phyloP scores from a whole-genome alignment of 2,329 filamentous ascomycete genomes.

The Mycosphaerelloides madeirae region DNA sequence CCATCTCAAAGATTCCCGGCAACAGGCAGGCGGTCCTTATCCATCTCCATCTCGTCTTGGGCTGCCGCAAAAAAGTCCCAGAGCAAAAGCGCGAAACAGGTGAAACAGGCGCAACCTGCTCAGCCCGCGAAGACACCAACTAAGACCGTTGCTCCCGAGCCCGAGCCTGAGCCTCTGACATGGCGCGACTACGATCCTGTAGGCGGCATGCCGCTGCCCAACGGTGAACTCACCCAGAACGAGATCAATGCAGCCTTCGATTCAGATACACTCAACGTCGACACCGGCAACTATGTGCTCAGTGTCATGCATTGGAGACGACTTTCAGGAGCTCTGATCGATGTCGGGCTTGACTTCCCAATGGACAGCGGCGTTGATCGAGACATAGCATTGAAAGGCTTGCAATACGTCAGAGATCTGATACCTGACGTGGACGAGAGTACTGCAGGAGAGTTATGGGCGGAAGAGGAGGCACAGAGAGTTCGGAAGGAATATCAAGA shows the following conservation, averaged over 20 bases:
- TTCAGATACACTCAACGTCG: slow-evolving; percentile 24
- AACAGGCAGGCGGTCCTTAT: too few relatives aligned
- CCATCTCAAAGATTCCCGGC: too few relatives aligned
- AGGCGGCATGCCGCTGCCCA: slow-evolving; percentile 33
- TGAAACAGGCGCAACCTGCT: too few relatives aligned
- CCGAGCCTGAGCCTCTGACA: slow-evolving; percentile 22
- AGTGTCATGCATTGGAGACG: slow-evolving; percentile 35
- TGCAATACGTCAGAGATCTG: slow-evolving; percentile 31
- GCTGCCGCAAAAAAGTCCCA: too few relatives aligned
- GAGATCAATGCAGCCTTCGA: slow-evolving; percentile 32
- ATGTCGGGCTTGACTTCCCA: slow-evolving; percentile 32
- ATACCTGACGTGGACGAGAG: slow-evolving; percentile 34
- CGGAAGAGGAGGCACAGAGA: slow-evolving; percentile 30
- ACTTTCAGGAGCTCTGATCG: slow-evolving; percentile 35
- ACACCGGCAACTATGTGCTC: slow-evolving; percentile 35
- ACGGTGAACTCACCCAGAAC: slow-evolving; percentile 26
- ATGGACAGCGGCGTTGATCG: slow-evolving; percentile 19
- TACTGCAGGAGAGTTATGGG: slow-evolving; percentile 30
- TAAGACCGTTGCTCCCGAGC: slow-evolving; percentile 25
- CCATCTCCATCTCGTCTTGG: too few relatives aligned
- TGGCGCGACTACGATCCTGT: slow-evolving; percentile 37
- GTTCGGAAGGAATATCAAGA: slow-evolving; percentile 28
- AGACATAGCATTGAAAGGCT: slow-evolving; percentile 27
- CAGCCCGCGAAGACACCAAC: too few relatives aligned
- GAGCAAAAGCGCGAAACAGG: too few relatives aligned